Evolutionary conservation across 345 rosid genomes (phyloP).

Genomic region (Salix udensis): DNA sequence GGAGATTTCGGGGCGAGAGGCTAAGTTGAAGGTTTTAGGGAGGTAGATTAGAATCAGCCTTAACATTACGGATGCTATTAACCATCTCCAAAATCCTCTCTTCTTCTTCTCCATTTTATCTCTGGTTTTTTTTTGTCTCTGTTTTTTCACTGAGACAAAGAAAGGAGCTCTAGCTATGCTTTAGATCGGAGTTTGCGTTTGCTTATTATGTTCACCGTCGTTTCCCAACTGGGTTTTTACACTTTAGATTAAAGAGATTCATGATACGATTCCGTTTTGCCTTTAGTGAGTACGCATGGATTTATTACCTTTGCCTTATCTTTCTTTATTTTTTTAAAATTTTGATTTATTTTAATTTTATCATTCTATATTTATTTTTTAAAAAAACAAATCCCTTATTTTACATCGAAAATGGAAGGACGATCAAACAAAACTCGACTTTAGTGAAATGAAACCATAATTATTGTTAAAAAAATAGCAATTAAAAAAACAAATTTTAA

Average conservation of each 20-base stretch:
- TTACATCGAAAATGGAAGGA: too few relatives aligned
- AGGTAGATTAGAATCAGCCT: constrained; percentile 54
- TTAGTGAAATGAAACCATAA: too few relatives aligned
- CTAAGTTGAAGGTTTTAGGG: constrained; percentile 55
- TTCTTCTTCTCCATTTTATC: constrained; percentile 11
- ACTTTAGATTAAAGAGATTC: too few relatives aligned
- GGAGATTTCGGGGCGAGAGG: constrained; percentile 91
- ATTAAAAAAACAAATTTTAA: too few relatives aligned
- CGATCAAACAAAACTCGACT: too few relatives aligned
- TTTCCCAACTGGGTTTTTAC: neutral
- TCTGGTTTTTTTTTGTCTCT: too few relatives aligned
- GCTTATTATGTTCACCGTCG: neutral
- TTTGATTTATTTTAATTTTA: too few relatives aligned
- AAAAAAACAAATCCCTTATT: too few relatives aligned
- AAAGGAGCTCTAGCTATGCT: neutral
- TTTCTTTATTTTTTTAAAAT: too few relatives aligned
- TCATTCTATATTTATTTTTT: too few relatives aligned
- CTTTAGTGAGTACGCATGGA: neutral
- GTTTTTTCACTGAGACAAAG: neutral
- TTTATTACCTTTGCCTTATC: too few relatives aligned
- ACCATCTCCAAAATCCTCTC: constrained; percentile 54
- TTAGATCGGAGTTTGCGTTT: neutral
- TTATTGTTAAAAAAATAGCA: too few relatives aligned
- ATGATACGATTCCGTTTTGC: neutral
- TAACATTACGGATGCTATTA: constrained; percentile 35